Evolutionary conservation across 495 filamentous ascomycete species (phyloP).

Genomic region (Glonium stellatum): DNA sequence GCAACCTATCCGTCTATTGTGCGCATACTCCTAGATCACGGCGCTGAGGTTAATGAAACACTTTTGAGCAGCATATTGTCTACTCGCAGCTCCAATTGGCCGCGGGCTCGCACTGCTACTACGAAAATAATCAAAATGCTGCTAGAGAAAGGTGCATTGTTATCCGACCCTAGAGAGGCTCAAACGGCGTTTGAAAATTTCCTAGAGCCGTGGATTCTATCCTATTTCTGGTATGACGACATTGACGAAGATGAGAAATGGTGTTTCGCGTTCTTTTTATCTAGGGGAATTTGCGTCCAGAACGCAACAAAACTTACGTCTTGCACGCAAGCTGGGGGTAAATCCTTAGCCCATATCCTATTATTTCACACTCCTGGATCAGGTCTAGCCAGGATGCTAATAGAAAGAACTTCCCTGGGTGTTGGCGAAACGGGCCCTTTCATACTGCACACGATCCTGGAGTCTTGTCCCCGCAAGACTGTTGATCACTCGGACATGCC

Average conservation of each 20-base stretch:
- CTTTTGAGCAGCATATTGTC: neutral
- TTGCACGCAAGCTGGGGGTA: neutral
- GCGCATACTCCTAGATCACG: conserved; percentile 3
- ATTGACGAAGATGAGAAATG: neutral
- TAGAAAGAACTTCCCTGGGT: neutral
- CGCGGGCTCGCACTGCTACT: neutral
- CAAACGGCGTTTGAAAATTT: neutral
- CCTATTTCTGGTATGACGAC: neutral
- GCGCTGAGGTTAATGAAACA: conserved; percentile 1
- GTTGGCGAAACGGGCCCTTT: neutral
- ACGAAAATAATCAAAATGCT: neutral
- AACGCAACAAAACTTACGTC: neutral
- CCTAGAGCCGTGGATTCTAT: neutral
- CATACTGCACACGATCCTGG: neutral
- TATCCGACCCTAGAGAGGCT: neutral
- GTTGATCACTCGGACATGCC: neutral
- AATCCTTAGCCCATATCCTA: neutral
- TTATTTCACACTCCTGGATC: conserved; percentile 1
- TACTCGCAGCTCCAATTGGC: neutral
- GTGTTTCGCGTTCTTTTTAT: neutral
- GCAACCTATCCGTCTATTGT: conserved; percentile 1
- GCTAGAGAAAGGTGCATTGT: neutral
- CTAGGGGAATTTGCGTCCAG: neutral
- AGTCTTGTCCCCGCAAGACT: neutral
- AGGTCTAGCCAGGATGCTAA: neutral